Base-by-base conservation (phyloP, 2,329 filamentous ascomycete species). In the Penicillium sp. region DNA sequence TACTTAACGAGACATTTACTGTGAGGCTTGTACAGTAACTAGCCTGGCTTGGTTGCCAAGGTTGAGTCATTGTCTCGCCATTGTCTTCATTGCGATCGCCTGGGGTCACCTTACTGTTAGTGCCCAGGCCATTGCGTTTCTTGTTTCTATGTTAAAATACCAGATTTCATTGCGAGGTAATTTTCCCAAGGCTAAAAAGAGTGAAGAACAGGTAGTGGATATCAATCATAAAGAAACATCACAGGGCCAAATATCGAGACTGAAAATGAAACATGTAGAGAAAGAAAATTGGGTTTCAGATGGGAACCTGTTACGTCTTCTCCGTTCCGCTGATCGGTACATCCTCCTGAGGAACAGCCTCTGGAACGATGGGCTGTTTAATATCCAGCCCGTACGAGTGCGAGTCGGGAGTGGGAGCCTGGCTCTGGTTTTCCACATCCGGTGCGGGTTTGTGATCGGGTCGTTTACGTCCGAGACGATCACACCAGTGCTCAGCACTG, bases 401-500 rank as follows among this genome's bases (percentile, higher is more conserved):
- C 46, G 48, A 44, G 7, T 52, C 50, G 18, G 59, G 40, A 27
- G 46, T 30, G 15, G 46, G 51, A 32, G 59, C 33, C 15, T 56
- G 52, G 18, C 52, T 52, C 36, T 56, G 59, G 37, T 65, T 64
- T 40, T 64, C 54, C 26, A 46, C 52, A 43, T 64, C 64, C 37
- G 45, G 57, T 20, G 53, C 40, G 30, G 60, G 42, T 56, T 63
- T 64, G 46, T 56, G 60, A 10, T 66, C 64, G 15, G 68, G 63
- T 18, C 67, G 71, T 33, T 77, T 72, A 29, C 80, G 78, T 9
- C 89, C 90, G 52, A 96, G 78, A 17, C 86, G 80, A 52, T 92
- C 88, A 59, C 93, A 90, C 94, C 94, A 97, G 62, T 87, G 85
- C 72, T 97, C 93, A 0, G 94, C 94, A 63, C 89, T 94, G 49